These are phyloP conservation scores for Fusarium dlaminii DNA, from an alignment of 2,329 filamentous ascomycete genomes.

Conservation along the genomic window DNA sequence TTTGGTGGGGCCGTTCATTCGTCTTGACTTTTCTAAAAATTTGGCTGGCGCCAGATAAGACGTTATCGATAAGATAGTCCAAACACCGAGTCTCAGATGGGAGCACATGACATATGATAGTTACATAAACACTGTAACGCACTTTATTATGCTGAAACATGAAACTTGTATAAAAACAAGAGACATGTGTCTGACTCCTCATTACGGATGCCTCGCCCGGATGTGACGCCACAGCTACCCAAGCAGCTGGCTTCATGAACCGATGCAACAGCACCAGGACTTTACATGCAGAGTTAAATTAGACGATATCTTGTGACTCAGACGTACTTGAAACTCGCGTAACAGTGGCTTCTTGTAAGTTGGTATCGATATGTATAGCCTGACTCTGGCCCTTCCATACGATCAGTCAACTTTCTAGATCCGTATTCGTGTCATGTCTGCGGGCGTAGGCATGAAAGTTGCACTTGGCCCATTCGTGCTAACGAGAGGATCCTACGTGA, in stretches of 20 bases:
- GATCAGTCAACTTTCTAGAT: neutral
- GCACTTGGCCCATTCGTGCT: neutral
- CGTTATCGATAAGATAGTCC: neutral
- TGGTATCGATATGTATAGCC: neutral
- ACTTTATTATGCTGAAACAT: neutral
- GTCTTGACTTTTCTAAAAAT: conserved; percentile 37
- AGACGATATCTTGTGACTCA: neutral
- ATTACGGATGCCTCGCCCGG: neutral
- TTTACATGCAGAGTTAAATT: neutral
- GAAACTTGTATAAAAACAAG: neutral
- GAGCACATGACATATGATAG: neutral
- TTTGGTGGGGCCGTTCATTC: conserved; percentile 26
- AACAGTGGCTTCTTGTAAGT: neutral
- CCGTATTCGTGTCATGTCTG: neutral
- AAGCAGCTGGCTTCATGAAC: neutral
- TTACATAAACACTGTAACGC: neutral
- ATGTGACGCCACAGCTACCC: neutral
- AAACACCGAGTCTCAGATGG: neutral
- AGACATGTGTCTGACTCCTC: neutral
- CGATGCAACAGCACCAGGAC: neutral
- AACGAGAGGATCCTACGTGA: neutral
- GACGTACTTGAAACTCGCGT: neutral
- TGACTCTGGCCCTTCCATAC: neutral
- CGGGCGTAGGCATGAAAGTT: neutral
- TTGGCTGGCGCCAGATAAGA: conserved; percentile 33